Evolutionary conservation across 1,139 yeast species (phyloP).

Genomic region (Debaryomyces robertsiae): DNA sequence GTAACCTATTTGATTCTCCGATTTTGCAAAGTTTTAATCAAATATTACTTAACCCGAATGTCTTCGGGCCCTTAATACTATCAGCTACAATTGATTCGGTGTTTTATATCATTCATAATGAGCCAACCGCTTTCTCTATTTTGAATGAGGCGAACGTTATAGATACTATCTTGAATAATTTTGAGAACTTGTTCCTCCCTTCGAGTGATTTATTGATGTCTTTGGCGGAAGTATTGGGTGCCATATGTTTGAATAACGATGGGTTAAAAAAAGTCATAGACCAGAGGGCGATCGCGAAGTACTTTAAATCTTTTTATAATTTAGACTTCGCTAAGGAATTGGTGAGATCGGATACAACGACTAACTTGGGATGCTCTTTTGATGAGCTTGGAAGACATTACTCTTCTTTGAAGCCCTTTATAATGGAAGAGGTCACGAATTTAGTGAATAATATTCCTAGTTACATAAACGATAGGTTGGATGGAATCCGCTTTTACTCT

Average conservation of each 20-base stretch:
- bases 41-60: slow-evolving; percentile 56
- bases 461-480: slow-evolving; percentile 34
- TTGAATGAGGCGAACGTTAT: slow-evolving; percentile 78
- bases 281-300: slow-evolving; percentile 46
- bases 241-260: slow-evolving; percentile 74
- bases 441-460: slow-evolving; percentile 39
- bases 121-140: slow-evolving; percentile 86
- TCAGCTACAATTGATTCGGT: slow-evolving; percentile 68
- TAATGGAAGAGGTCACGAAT: slow-evolving; percentile 52
- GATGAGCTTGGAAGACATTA: slow-evolving; percentile 88
- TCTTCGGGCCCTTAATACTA: slow-evolving; percentile 73
- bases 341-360: slow-evolving; percentile 47
- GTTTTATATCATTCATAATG: slow-evolving; percentile 78
- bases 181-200: slow-evolving; percentile 54
- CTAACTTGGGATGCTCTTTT: slow-evolving; percentile 64
- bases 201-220: slow-evolving; percentile 61
- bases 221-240: slow-evolving; percentile 79
- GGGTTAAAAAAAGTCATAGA: slow-evolving; percentile 65
- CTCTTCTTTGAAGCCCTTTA: slow-evolving; percentile 64
- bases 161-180: slow-evolving; percentile 61
- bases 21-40: slow-evolving; percentile 62
- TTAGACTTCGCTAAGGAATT: slow-evolving; percentile 51
- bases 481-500: slow-evolving; percentile 45
- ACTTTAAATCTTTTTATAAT: slow-evolving; percentile 54
- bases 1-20: slow-evolving; percentile 85